Conservation (phyloP, 148 eudicot genomes). For the Nyssa sinensis region DNA sequence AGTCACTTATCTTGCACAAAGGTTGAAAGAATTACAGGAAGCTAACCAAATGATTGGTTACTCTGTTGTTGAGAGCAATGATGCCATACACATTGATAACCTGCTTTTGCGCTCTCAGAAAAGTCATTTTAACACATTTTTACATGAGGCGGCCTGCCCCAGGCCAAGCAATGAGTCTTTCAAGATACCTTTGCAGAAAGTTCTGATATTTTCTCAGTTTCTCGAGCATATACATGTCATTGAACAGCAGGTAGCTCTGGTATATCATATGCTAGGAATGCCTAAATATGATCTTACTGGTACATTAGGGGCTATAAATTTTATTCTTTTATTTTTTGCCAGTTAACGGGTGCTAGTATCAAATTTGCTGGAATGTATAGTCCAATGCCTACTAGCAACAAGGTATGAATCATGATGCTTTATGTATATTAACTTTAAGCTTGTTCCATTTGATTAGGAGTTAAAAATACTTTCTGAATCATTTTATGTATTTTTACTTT, state of each 20-base stretch:
- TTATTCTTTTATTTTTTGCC: slow-evolving; percentile 26
- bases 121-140: slow-evolving; percentile 9
- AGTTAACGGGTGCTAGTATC: slow-evolving; percentile 76
- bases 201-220: slow-evolving; percentile 95
- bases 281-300: background rate
- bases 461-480: slow-evolving; percentile 8
- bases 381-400: slow-evolving; percentile 64
- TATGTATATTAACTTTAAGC: background rate
- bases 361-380: slow-evolving; percentile 75
- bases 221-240: slow-evolving; percentile 94
- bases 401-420: slow-evolving; percentile 53
- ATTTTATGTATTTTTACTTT: slow-evolving; percentile 9
- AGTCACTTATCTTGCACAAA: slow-evolving; percentile 75
- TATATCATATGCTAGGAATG: background rate
- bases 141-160: slow-evolving; percentile 18
- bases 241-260: slow-evolving; percentile 70
- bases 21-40: slow-evolving; percentile 69
- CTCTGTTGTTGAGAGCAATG: slow-evolving; percentile 28
- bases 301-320: background rate
- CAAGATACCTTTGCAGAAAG: slow-evolving; percentile 51
- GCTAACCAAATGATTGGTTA: slow-evolving; percentile 27
- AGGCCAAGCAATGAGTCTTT: slow-evolving; percentile 25
- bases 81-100: slow-evolving; percentile 21
- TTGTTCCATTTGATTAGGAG: background rate
- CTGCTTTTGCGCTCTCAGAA: slow-evolving; percentile 14